phyloP scores from a whole-genome alignment of 1,139 yeast species.

The Pneumocystis canis region DNA sequence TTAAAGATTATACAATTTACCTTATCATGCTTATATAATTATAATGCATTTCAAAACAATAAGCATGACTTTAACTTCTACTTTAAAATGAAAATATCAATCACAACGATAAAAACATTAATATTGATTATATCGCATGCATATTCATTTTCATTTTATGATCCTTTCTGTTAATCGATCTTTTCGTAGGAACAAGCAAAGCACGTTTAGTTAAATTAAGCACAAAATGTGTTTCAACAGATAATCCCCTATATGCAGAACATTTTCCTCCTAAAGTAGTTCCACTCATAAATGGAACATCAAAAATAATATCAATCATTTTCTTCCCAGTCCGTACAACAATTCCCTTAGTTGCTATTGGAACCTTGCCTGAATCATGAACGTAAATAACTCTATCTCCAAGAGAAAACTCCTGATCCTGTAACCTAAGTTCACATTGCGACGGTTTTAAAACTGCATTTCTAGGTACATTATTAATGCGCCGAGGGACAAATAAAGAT shows the following conservation, averaged over 20 bases:
- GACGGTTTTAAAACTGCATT: slow-evolving; percentile 69
- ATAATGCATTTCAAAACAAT: too few species aligned
- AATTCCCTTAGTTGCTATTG: slow-evolving; percentile 77
- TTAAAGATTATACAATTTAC: too few species aligned
- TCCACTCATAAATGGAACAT: slow-evolving; percentile 68
- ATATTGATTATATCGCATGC: not conserved
- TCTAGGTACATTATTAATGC: slow-evolving; percentile 70
- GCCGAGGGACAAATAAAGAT: slow-evolving; percentile 38
- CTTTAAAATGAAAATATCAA: not conserved
- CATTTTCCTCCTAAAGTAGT: slow-evolving; percentile 66
- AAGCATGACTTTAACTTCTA: too few species aligned
- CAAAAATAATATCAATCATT: slow-evolving; percentile 61
- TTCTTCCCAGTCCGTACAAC: slow-evolving; percentile 59
- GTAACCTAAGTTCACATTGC: slow-evolving; percentile 55
- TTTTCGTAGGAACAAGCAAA: slow-evolving; percentile 10
- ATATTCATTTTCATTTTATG: not conserved
- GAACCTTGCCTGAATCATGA: slow-evolving; percentile 80
- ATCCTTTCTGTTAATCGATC: not conserved
- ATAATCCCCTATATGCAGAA: slow-evolving; percentile 63
- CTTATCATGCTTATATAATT: too few species aligned
- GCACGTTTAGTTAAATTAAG: slow-evolving; percentile 52
- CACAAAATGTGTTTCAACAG: slow-evolving; percentile 67
- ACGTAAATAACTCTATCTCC: slow-evolving; percentile 87
- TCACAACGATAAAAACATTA: not conserved
- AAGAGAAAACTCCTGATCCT: slow-evolving; percentile 60